Evolutionary conservation across 1,284 basidiomycete genomes (phyloP).

Genomic region (Trichosporon sp.): DNA sequence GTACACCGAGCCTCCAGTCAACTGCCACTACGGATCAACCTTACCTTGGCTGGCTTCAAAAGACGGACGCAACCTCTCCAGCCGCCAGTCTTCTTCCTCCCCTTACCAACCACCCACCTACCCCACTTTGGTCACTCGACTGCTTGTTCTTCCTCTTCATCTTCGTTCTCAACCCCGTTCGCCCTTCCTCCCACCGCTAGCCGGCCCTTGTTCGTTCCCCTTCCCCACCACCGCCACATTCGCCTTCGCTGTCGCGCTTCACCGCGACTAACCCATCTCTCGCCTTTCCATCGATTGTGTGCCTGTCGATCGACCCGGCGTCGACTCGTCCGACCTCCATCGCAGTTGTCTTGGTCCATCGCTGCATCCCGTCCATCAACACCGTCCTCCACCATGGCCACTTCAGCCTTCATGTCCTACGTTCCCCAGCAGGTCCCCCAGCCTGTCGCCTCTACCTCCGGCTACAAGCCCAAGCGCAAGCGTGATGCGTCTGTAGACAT

Average conservation of each 20-base stretch:
- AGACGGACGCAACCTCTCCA: neutral
- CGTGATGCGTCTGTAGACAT: conserved; percentile 13
- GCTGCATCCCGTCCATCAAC: neutral
- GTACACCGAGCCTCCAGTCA: neutral
- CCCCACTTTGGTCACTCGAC: conserved; percentile 1
- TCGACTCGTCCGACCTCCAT: conserved; percentile 4
- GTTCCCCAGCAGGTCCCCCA: conserved; percentile 5
- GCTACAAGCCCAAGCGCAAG: conserved; percentile 41
- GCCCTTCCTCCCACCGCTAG: neutral
- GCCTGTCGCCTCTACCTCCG: conserved; percentile 24
- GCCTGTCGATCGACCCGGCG: conserved; percentile 2
- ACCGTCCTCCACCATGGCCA: conserved; percentile 19
- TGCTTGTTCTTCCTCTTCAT: neutral
- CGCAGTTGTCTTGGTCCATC: neutral
- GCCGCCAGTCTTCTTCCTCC: neutral
- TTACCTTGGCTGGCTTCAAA: neutral
- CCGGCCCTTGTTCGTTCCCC: neutral
- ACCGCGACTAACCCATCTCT: neutral
- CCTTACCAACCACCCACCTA: neutral
- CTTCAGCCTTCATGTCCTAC: conserved; percentile 18
- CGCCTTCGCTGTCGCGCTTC: neutral
- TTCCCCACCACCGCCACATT: neutral
- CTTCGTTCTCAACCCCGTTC: neutral
- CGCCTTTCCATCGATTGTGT: neutral
- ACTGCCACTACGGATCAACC: neutral